Evolutionary conservation across 106 monocot species (phyloP), one percentile per base, ranked within the genome.

Genomic region (Alisma plantagoaquatica): DNA sequence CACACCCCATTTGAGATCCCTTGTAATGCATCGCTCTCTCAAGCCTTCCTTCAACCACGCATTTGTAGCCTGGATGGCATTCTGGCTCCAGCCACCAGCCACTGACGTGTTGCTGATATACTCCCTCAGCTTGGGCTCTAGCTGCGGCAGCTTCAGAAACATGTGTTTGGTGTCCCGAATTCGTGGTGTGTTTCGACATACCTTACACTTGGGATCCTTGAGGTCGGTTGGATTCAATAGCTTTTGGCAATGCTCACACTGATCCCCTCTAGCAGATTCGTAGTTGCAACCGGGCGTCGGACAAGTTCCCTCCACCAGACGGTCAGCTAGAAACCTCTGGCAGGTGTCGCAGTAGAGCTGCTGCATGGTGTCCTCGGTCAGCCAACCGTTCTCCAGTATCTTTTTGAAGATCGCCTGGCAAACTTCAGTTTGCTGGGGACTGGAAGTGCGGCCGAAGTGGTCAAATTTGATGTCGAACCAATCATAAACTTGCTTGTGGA

Each of bases 1-100:
- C 59, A 92, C 92, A 8, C 92, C 92, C 92, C 92, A 92, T 51
- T 92, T 92, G 33, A 92, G 86, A 69, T 92, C 92, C 42, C 92
- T 75, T 32, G 92, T 92, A 24, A 92, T 92, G 62, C 92, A 92
- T 19, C 92, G 85, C 29, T 74, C 53, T 58, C 61, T 92, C 18
- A 92, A 55, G 44, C 92, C 92, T 76, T 86, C 92, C 46, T 82
- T 86, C 50, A 92, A 57, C 92, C 86, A 92, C 53, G 92, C 81
- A 57, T 82, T 30, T 49, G 85, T 92, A 49, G 86, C 73, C 54
- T 82, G 86, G 63, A 82, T 68, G 21, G 81, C 81, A 78, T 96
- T 96, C 76, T 88, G 88, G 43, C 88, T 89, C 88, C 88, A 96
- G 30, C 46, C 35, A 10, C 89, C 84, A 73, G 58, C 67, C 61